Evolutionary conservation across 768 basidiomycete genomes (phyloP).

Genomic region (Suillus paluster): DNA sequence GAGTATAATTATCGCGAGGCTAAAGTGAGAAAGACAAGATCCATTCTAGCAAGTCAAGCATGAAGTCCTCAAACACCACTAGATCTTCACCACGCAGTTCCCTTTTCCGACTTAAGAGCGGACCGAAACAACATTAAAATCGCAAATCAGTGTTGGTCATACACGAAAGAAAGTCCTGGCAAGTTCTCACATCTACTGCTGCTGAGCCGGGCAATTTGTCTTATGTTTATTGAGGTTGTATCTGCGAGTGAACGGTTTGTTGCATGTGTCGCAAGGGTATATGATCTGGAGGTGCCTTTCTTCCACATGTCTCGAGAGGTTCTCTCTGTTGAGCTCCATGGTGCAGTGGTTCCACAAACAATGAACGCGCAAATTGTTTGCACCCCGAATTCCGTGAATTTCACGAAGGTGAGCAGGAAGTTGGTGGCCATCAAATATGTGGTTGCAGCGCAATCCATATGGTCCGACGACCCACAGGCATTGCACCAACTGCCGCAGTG

Average conservation of each 20-base stretch:
- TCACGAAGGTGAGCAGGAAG: constrained; percentile 29
- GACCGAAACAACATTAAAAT: neutral
- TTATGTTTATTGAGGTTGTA: constrained; percentile 23
- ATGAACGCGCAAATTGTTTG: constrained; percentile 12
- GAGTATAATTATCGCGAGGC: neutral
- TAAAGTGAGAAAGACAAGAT: neutral
- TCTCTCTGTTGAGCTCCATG: constrained; percentile 27
- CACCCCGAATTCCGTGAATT: constrained; percentile 21
- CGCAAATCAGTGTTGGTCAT: neutral
- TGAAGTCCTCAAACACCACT: neutral
- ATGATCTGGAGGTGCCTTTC: constrained; percentile 25
- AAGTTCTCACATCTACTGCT: neutral
- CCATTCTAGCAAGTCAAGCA: neutral
- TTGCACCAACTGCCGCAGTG: neutral
- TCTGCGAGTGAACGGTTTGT: constrained; percentile 21
- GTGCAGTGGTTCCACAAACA: constrained; percentile 27
- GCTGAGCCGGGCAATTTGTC: constrained; percentile 5
- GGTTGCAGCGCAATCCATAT: neutral
- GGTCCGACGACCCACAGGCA: neutral
- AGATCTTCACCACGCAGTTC: neutral
- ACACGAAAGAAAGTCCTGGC: neutral
- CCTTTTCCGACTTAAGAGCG: neutral
- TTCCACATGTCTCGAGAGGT: constrained; percentile 27
- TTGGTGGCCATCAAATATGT: neutral
- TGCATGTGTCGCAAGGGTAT: constrained; percentile 29